Conservation (phyloP, 345 rosid genomes). For the Lepidium sativum region DNA sequence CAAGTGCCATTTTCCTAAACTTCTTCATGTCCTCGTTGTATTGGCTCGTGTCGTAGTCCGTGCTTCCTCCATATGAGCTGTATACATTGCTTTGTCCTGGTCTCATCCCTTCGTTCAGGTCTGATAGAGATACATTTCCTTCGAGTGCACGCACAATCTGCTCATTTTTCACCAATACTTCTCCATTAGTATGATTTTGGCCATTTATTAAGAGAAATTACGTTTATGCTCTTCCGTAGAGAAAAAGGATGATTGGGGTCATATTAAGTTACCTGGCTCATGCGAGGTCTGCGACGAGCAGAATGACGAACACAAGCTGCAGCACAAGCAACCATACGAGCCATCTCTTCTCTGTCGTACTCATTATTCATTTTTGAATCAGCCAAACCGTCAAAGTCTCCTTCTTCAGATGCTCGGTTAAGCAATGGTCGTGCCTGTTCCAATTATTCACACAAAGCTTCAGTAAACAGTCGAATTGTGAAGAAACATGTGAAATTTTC, state of each 20-base stretch:
- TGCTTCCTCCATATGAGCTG: conserved; percentile 57
- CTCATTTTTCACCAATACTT: background rate
- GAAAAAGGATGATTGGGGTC: background rate
- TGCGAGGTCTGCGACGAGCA: conserved; percentile 68
- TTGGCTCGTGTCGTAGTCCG: conserved; percentile 65
- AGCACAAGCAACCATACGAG: conserved; percentile 75
- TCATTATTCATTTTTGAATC: conserved; percentile 48
- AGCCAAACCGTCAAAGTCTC: conserved; percentile 45
- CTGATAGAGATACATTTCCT: conserved; percentile 56
- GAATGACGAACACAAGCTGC: conserved; percentile 86
- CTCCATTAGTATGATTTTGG: background rate
- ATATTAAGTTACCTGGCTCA: conserved; percentile 58
- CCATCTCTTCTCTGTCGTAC: conserved; percentile 59
- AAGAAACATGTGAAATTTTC: background rate
- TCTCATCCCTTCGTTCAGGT: conserved; percentile 63
- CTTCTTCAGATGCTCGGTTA: conserved; percentile 54
- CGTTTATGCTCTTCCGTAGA: background rate
- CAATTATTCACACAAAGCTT: conserved; percentile 5
- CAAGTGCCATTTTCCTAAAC: conserved; percentile 65
- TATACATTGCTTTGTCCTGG: conserved; percentile 61
- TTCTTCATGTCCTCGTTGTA: conserved; percentile 73
- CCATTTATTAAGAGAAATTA: background rate
- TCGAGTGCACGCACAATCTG: conserved; percentile 80
- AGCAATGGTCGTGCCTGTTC: conserved; percentile 76
- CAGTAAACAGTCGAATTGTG: background rate